Evolutionary conservation across 495 filamentous ascomycete species (phyloP).

Genomic region (Neurospora sp.): DNA sequence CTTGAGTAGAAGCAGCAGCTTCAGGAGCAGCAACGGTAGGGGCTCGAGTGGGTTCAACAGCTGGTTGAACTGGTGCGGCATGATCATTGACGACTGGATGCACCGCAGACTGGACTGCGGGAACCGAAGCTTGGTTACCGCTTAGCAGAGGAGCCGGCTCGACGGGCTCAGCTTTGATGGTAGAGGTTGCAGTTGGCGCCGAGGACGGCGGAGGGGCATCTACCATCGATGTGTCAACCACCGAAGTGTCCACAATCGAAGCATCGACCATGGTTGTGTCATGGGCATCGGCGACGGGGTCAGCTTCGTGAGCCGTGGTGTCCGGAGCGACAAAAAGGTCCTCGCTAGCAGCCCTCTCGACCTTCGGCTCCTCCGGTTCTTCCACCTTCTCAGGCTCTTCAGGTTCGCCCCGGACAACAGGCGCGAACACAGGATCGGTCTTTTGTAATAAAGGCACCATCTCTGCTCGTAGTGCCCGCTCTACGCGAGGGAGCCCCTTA

Average conservation of each 20-base stretch:
- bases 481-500: not conserved
- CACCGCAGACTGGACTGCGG: not conserved
- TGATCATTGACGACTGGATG: not conserved
- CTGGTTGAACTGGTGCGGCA: not conserved
- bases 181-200: not conserved
- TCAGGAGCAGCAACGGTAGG: not conserved
- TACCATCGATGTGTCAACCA: not conserved
- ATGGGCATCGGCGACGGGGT: not conserved
- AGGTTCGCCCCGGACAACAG: not conserved
- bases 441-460: slow-evolving; percentile 8
- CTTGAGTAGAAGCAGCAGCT: not conserved
- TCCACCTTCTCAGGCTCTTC: not conserved
- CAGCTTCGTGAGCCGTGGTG: not conserved
- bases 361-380: not conserved
- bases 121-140: not conserved
- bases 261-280: not conserved
- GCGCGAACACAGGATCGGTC: not conserved
- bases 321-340: not conserved
- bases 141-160: not conserved
- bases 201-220: not conserved
- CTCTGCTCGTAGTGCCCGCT: slow-evolving; percentile 12
- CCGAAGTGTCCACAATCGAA: not conserved
- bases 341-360: not conserved
- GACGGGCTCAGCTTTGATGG: not conserved
- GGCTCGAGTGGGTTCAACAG: not conserved